A percentile compares a stretch with the other conserved stretches of the same genome.
Evolutionary conservation across 73 alveolate species (phyloP).

Genomic region (Paramecium caudatum): DNA sequence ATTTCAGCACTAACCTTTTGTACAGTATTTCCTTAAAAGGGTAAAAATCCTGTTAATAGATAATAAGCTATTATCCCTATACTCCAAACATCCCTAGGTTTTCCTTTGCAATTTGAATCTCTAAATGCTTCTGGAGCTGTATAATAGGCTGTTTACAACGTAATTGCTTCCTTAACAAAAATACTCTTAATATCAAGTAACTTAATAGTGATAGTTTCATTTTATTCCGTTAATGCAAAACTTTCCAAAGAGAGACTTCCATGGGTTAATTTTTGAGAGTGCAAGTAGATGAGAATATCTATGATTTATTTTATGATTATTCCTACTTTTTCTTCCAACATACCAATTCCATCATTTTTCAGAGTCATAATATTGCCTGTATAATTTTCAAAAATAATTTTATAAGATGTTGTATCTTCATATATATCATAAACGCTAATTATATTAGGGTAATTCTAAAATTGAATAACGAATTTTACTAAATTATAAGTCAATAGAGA

Average conservation of each 20-base stretch:
- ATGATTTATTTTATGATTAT: not conserved
- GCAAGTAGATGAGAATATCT: not conserved
- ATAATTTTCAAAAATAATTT: conserved; percentile 25
- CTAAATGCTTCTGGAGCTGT: not conserved
- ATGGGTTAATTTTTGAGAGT: not conserved
- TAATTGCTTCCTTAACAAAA: not conserved
- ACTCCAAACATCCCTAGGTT: conserved; percentile 58
- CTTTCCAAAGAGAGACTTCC: not conserved
- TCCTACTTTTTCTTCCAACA: not conserved
- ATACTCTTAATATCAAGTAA: conserved; percentile 10
- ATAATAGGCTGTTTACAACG: not conserved
- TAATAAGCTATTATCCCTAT: conserved; percentile 11
- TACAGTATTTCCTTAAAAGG: conserved; percentile 19
- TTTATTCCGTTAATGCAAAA: conserved; percentile 10
- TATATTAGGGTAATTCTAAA: not conserved
- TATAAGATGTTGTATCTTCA: not conserved
- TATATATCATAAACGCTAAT: not conserved
- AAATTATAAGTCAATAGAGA: not conserved
- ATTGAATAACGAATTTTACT: not conserved
- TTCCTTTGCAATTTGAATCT: not conserved
- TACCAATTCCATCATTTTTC: conserved; percentile 45
- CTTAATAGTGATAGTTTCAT: not conserved
- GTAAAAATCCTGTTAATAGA: not conserved
- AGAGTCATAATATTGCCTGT: not conserved
- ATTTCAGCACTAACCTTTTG: not conserved